Evolutionary conservation across 768 basidiomycete species (phyloP).

Genomic region (Crucibulum laeve): DNA sequence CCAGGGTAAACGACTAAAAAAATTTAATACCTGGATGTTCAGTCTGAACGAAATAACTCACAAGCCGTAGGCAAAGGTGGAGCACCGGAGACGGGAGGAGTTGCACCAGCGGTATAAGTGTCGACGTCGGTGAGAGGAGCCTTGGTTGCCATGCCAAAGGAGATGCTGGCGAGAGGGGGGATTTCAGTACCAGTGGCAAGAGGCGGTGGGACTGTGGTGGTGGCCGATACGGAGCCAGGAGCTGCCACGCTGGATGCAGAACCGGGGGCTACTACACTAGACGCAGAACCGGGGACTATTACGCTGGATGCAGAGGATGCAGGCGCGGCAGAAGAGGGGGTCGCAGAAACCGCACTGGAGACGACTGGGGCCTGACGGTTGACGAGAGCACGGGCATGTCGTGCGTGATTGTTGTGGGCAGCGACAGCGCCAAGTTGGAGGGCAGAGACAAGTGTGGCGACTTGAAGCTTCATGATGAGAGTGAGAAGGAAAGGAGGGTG

Average conservation of each 20-base stretch:
- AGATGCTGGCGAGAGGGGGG: constrained; percentile 56
- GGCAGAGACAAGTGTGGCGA: constrained; percentile 41
- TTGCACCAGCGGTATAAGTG: constrained; percentile 56
- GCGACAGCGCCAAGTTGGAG: constrained; percentile 29
- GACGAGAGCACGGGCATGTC: constrained; percentile 32
- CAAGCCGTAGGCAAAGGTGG: constrained; percentile 64
- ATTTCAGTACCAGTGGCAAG: constrained; percentile 43
- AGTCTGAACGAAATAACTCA: constrained; percentile 25
- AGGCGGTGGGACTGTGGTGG: constrained; percentile 35
- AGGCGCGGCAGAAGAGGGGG: neutral
- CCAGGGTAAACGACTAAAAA: constrained; percentile 38
- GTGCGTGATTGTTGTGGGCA: constrained; percentile 29
- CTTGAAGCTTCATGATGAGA: constrained; percentile 39
- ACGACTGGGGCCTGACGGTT: constrained; percentile 28
- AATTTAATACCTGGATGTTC: constrained; percentile 1
- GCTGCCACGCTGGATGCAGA: constrained; percentile 5
- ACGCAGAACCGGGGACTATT: constrained; percentile 6
- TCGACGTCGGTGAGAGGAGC: constrained; percentile 43
- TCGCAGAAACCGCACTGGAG: constrained; percentile 7
- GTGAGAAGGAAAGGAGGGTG: constrained; percentile 15
- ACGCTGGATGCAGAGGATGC: too few relatives aligned
- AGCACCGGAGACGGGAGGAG: constrained; percentile 60
- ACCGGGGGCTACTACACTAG: constrained; percentile 9
- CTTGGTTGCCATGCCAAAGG: constrained; percentile 57
- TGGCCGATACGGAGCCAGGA: constrained; percentile 8